Conservation (phyloP, 345 rosid species). For the Camelina neglecta region DNA sequence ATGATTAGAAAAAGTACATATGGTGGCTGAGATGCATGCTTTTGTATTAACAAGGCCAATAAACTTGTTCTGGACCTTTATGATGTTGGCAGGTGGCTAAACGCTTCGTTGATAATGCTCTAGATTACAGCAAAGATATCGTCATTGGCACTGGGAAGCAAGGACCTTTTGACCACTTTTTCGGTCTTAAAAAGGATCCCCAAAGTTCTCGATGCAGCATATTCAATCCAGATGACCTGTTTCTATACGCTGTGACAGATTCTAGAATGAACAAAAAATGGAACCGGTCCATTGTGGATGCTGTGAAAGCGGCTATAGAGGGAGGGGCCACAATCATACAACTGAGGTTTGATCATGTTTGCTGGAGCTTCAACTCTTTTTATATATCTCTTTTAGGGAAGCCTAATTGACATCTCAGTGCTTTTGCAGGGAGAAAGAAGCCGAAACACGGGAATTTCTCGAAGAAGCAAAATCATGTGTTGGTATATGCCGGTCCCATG, state of each 20-base stretch:
- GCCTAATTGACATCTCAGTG: slow-evolving; percentile 8
- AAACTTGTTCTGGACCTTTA: slow-evolving; percentile 11
- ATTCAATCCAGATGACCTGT: slow-evolving; percentile 69
- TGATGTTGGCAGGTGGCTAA: slow-evolving; percentile 72
- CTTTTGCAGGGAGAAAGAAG: slow-evolving; percentile 71
- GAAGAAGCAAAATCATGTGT: slow-evolving; percentile 76
- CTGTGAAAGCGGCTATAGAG: slow-evolving; percentile 75
- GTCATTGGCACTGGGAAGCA: slow-evolving; percentile 80
- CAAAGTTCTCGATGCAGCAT: slow-evolving; percentile 38
- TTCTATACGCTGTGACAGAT: slow-evolving; percentile 92
- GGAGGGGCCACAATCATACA: slow-evolving; percentile 96
- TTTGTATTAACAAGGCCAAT: slow-evolving; percentile 16
- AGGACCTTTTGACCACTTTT: slow-evolving; percentile 93
- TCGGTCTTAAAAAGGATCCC: slow-evolving; percentile 58
- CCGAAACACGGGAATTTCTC: slow-evolving; percentile 64
- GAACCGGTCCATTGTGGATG: slow-evolving; percentile 67
- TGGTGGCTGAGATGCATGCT: neutral
- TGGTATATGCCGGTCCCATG: slow-evolving; percentile 57
- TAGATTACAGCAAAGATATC: slow-evolving; percentile 83
- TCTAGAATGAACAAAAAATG: slow-evolving; percentile 80
- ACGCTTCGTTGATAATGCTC: slow-evolving; percentile 59
- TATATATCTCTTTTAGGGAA: slow-evolving; percentile 2
- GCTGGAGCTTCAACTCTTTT: slow-evolving; percentile 12
- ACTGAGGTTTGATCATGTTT: slow-evolving; percentile 56
- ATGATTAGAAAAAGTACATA: slow-evolving; percentile 2